Evolutionary conservation across 2,329 filamentous ascomycete genomes (phyloP), one percentile per base, ranked within the genome.

Genomic region (Colletotrichum eremochloae): DNA sequence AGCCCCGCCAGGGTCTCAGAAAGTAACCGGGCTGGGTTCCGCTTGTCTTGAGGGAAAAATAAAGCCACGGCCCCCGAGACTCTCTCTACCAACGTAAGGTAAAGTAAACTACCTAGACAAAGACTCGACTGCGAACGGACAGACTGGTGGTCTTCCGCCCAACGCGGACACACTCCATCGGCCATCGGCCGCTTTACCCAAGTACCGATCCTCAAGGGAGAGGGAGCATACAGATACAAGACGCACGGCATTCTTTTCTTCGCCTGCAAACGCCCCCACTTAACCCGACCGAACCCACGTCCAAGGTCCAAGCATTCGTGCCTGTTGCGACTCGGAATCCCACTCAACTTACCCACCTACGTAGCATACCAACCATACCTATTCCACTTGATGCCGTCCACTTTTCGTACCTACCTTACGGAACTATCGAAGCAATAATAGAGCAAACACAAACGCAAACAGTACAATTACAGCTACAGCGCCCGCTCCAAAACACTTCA

Each of bases 401-500:
- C 33, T 53, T 42, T 63, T 46, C n/a, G 29, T 40, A 42, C 36
- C 46, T 24, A 24, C 24, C 24, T 24, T 24, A 24, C 24, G 24
- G 24, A 24, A 24, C 24, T 24, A 15, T 48, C 46, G 33, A 31
- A 52, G 60, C 55, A 48, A 42, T 15, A 48, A 24, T n/a, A 50
- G 55, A 68, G 46, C 57, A 53, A 68, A 66, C 40, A 53, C 46
- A 48, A n/a, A 48, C 46, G 44, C 20, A 48, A 42, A 44, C 29
- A 60, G 52, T 36, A 63, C 29, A 48, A 31, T 6, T 48, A 48
- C 20, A 12, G 9, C 44, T 12, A 2, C 33, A n/a, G 31, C 64
- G 31, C 14, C 44, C 29, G 44, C 62, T 57, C n/a, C 55, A 24
- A 24, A 3, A 48, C 64, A 12, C 33, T n/a, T 31, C 33, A 36